Evolutionary conservation across 163 green algal species (phyloP).

Genomic region (Volvox carteri): DNA sequence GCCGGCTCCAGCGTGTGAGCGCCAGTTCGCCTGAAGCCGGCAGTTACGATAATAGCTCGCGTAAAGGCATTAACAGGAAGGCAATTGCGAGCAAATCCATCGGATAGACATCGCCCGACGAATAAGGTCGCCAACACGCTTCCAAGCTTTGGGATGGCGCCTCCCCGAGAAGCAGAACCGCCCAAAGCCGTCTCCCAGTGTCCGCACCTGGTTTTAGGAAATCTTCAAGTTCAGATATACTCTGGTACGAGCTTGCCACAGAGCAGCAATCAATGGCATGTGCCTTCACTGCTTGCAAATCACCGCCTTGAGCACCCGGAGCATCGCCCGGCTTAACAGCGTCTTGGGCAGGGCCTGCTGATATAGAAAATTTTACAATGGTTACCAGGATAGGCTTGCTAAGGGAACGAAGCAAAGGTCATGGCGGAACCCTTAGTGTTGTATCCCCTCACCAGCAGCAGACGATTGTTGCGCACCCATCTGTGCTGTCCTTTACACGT

Average conservation of each 20-base stretch:
- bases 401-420: not conserved
- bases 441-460: not conserved
- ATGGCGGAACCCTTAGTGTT: not conserved
- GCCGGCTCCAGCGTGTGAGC: constrained; percentile 4
- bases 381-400: not conserved
- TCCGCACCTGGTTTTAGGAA: constrained; percentile 44
- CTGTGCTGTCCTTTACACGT: not conserved
- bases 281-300: not conserved
- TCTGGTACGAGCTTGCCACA: constrained; percentile 32
- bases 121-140: no score
- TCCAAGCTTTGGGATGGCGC: no score
- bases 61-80: not conserved
- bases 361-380: not conserved
- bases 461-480: constrained; percentile 37
- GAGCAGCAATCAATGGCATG: constrained; percentile 44
- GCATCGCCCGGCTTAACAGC: not conserved
- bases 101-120: not conserved
- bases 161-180: not conserved
- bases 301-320: not conserved
- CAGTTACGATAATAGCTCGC: not conserved
- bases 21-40: not conserved
- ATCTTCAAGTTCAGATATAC: constrained; percentile 27
- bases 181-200: no score
- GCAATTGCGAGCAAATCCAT: no score
- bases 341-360: not conserved